Evolutionary conservation across 2,329 filamentous ascomycete species (phyloP).

Genomic region (Aspergillus fischeri): DNA sequence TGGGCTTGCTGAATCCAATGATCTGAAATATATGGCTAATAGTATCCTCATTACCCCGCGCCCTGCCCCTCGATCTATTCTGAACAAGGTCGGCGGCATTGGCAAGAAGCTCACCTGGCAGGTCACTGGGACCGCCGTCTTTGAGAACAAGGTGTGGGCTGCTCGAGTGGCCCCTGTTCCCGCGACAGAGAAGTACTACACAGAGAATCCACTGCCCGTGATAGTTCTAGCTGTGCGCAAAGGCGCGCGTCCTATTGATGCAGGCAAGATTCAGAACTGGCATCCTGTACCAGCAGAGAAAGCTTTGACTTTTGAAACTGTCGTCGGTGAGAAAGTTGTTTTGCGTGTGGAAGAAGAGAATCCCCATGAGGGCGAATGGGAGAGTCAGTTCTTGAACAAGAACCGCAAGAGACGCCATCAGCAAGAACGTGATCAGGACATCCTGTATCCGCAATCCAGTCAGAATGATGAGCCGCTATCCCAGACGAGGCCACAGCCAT

Average conservation of each 20-base stretch:
- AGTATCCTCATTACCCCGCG: conserved; percentile 86
- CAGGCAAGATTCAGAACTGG: conserved; percentile 79
- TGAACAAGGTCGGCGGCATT: conserved; percentile 82
- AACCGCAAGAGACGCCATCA: conserved; percentile 55
- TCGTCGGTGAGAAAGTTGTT: conserved; percentile 80
- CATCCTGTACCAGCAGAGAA: conserved; percentile 67
- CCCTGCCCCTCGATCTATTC: conserved; percentile 65
- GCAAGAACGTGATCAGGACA: conserved; percentile 55
- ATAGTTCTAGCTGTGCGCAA: conserved; percentile 79
- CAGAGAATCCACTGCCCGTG: conserved; percentile 71
- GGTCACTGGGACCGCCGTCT: conserved; percentile 69
- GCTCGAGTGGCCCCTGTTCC: conserved; percentile 71
- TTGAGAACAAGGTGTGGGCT: conserved; percentile 83
- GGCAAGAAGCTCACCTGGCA: conserved; percentile 81
- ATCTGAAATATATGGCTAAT: conserved; percentile 79
- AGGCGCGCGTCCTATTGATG: conserved; percentile 72
- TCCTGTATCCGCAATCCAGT: conserved; percentile 20
- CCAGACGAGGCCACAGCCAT: conserved; percentile 17
- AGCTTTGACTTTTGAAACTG: conserved; percentile 72
- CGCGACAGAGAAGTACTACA: conserved; percentile 64
- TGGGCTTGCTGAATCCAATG: conserved; percentile 58
- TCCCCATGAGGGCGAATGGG: conserved; percentile 58
- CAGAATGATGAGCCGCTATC: conserved; percentile 23
- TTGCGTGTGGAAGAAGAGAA: conserved; percentile 74
- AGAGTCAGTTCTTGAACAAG: conserved; percentile 60